Percentiles rank a stretch among this genome's conserved stretches.
Evolutionary conservation across 2,329 filamentous ascomycete species (phyloP).

Genomic region (Colletotrichum spaethianum): DNA sequence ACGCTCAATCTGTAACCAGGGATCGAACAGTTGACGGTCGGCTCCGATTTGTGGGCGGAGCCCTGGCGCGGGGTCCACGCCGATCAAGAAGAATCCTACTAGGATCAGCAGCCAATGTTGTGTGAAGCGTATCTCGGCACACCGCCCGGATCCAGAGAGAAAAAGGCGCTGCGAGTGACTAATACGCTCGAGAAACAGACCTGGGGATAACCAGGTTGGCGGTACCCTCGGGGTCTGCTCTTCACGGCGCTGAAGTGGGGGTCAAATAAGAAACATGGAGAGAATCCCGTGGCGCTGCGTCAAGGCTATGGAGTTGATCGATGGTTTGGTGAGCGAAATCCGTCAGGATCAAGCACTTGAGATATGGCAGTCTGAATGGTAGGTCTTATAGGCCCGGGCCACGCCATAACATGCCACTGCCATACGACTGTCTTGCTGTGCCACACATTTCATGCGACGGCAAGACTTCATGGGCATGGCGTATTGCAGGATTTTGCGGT

Average conservation of each 20-base stretch:
- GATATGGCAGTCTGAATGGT: not conserved
- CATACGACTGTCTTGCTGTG: conserved; percentile 22
- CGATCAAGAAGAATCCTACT: conserved; percentile 5
- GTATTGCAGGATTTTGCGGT: not conserved
- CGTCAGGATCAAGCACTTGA: conserved; percentile 7
- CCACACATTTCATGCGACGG: conserved; percentile 22
- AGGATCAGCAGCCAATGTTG: conserved; percentile 10
- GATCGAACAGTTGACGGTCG: conserved; percentile 11
- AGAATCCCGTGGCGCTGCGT: conserved; percentile 35
- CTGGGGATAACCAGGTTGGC: conserved; percentile 31
- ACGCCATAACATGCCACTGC: conserved; percentile 27
- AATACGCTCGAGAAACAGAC: conserved; percentile 21
- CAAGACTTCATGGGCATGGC: conserved; percentile 5
- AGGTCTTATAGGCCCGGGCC: conserved; percentile 12
- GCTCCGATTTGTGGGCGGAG: conserved; percentile 7
- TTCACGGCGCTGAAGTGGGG: conserved; percentile 29
- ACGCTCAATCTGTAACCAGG: not conserved
- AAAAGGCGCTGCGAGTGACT: conserved; percentile 14
- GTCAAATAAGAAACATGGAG: conserved; percentile 32
- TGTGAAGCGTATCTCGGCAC: conserved; percentile 3
- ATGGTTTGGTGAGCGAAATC: conserved; percentile 12
- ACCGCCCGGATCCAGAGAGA: not conserved
- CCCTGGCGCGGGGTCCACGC: conserved; percentile 12
- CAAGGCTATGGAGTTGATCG: conserved; percentile 1
- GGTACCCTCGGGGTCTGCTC: conserved; percentile 33